These are phyloP conservation scores for Salix dunnii DNA, from an alignment of 345 rosid species.

Conservation along the genomic window DNA sequence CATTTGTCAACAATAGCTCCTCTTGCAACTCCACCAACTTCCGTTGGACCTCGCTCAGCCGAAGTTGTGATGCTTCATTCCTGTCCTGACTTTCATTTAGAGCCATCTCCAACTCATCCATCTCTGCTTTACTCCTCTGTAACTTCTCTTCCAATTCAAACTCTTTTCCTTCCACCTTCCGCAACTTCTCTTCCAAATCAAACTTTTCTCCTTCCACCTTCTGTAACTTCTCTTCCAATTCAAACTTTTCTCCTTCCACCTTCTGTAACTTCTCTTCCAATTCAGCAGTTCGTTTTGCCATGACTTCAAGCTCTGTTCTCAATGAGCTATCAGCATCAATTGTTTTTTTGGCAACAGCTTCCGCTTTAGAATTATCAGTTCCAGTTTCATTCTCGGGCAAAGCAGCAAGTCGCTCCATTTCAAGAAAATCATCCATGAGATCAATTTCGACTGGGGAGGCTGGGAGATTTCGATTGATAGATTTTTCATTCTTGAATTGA, in stretches of 20 bases:
- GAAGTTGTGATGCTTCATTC: slow-evolving; percentile 29
- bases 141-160: slow-evolving; percentile 38
- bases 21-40: slow-evolving; percentile 50
- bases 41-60: slow-evolving; percentile 44
- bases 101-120: slow-evolving; percentile 53
- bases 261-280: slow-evolving; percentile 35
- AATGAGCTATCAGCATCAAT: slow-evolving; percentile 36
- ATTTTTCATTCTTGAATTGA: slow-evolving; percentile 39
- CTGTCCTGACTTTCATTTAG: slow-evolving; percentile 42
- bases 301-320: slow-evolving; percentile 46
- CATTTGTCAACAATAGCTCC: slow-evolving; percentile 43
- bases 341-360: slow-evolving; percentile 27
- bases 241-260: slow-evolving; percentile 27
- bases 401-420: slow-evolving; percentile 78
- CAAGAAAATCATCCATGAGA: slow-evolving; percentile 97
- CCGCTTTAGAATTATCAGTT: slow-evolving; percentile 31
- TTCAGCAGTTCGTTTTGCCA: slow-evolving; percentile 33
- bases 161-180: slow-evolving; percentile 27
- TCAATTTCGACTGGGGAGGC: slow-evolving; percentile 45
- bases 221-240: slow-evolving; percentile 14
- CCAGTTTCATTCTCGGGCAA: slow-evolving; percentile 46
- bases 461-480: slow-evolving; percentile 27
- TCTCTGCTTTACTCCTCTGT: slow-evolving; percentile 36
- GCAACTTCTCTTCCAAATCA: slow-evolving; percentile 37
- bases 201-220: slow-evolving; percentile 17